A percentile compares a stretch with the other conserved stretches of the same genome.
Evolutionary conservation across 306 rosid genomes (phyloP).

Genomic region (Alnus glutinosa): DNA sequence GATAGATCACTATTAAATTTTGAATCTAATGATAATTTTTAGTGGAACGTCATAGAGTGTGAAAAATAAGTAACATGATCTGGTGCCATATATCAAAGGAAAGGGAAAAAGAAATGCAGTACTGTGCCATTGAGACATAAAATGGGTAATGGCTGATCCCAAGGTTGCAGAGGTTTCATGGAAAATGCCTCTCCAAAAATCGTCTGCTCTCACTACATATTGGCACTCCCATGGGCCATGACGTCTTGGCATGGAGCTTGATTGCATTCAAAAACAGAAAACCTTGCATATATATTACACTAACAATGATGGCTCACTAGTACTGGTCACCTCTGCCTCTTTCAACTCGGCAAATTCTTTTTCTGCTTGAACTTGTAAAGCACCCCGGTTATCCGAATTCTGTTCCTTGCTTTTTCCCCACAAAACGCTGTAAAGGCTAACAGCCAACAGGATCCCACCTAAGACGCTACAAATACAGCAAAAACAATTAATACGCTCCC

Average conservation of each 20-base stretch:
- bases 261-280: background rate
- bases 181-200: too few relatives aligned
- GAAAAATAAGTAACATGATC: background rate
- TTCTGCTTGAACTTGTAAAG: slow-evolving; percentile 29
- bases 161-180: too few relatives aligned
- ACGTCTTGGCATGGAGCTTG: background rate
- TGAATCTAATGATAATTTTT: too few relatives aligned
- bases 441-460: slow-evolving; percentile 43
- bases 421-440: slow-evolving; percentile 44
- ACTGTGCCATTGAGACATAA: too few relatives aligned
- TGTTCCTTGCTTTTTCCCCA: slow-evolving; percentile 48
- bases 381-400: background rate
- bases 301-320: background rate
- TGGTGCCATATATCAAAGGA: background rate
- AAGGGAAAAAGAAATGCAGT: too few relatives aligned
- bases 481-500: background rate
- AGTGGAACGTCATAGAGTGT: too few relatives aligned
- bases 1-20: too few relatives aligned
- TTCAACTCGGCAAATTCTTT: slow-evolving; percentile 20
- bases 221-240: too few relatives aligned
- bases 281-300: background rate
- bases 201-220: too few relatives aligned
- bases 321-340: slow-evolving; percentile 25
- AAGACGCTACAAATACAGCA: slow-evolving; percentile 31
- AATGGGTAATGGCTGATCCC: too few relatives aligned